These are phyloP conservation scores for Emericellopsis cladophorae DNA, from an alignment of 2,329 filamentous ascomycete species.

Conservation along the genomic window DNA sequence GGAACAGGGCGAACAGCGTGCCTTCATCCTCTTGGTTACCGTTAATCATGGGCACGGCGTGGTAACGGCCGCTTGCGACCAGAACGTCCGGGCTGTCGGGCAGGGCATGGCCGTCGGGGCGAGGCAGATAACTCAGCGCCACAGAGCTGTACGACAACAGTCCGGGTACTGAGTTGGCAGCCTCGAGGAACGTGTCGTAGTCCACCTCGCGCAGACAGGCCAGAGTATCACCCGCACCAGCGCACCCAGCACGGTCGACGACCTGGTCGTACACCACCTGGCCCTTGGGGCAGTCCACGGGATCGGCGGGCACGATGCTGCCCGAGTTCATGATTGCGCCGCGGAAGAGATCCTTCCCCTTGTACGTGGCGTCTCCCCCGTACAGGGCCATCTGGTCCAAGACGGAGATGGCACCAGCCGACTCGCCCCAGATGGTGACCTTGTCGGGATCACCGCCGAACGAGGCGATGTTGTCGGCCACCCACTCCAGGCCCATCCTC, in stretches of 20 bases:
- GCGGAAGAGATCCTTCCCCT: conserved; percentile 62
- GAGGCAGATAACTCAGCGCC: conserved; percentile 60
- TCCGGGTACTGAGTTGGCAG: conserved; percentile 57
- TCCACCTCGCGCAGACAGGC: conserved; percentile 50
- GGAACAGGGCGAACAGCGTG: conserved; percentile 60
- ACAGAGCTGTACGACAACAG: conserved; percentile 56
- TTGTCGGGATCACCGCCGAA: conserved; percentile 73
- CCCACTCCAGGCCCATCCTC: conserved; percentile 60
- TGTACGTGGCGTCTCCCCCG: conserved; percentile 60
- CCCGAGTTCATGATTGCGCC: conserved; percentile 71
- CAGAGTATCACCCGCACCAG: conserved; percentile 40
- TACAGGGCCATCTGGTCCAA: conserved; percentile 67
- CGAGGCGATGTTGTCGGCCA: conserved; percentile 60
- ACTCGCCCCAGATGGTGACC: conserved; percentile 71
- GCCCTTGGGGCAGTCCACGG: conserved; percentile 52
- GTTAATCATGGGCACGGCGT: conserved; percentile 39
- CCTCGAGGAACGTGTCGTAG: conserved; percentile 49
- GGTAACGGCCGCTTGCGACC: conserved; percentile 31
- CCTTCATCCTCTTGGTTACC: conserved; percentile 75
- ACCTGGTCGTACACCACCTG: conserved; percentile 54
- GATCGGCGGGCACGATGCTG: conserved; percentile 45
- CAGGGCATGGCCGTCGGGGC: conserved; percentile 55
- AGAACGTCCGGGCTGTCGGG: conserved; percentile 51
- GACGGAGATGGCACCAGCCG: conserved; percentile 59
- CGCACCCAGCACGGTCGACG: conserved; percentile 49